These are phyloP conservation scores for Colletotrichum lini DNA, from an alignment of 2,329 filamentous ascomycete genomes.

Conservation along the genomic window DNA sequence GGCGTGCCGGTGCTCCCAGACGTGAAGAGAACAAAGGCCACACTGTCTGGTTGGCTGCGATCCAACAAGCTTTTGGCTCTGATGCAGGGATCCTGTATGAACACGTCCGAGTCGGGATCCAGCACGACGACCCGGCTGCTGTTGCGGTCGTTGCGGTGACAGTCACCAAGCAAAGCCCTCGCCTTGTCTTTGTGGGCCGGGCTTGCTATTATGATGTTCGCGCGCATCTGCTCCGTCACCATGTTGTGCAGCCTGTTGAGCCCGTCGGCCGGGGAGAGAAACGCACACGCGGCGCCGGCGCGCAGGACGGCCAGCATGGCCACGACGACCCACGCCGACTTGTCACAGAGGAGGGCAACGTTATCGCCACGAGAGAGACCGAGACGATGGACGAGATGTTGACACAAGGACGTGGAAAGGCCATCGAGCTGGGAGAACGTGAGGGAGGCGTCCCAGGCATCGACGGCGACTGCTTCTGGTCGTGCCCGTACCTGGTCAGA, in stretches of 20 bases:
- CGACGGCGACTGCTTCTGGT: background rate
- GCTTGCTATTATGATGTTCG: background rate
- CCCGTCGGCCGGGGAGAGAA: background rate
- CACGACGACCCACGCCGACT: slow-evolving; percentile 40
- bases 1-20: background rate
- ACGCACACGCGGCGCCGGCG: slow-evolving; percentile 39
- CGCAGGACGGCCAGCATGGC: slow-evolving; percentile 42
- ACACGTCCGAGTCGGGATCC: background rate
- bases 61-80: background rate
- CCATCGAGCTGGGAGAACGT: background rate
- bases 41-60: background rate
- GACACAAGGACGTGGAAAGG: background rate
- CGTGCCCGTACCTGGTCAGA: background rate
- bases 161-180: background rate
- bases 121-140: background rate
- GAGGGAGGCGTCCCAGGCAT: background rate
- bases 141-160: background rate
- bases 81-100: background rate
- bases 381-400: background rate
- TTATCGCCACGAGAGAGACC: background rate
- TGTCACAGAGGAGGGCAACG: slow-evolving; percentile 1
- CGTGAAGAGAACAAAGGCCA: background rate
- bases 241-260: background rate
- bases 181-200: background rate
- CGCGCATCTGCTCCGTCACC: background rate